Evolutionary conservation across 306 rosid species (phyloP).

Genomic region (Prunus salicina): DNA sequence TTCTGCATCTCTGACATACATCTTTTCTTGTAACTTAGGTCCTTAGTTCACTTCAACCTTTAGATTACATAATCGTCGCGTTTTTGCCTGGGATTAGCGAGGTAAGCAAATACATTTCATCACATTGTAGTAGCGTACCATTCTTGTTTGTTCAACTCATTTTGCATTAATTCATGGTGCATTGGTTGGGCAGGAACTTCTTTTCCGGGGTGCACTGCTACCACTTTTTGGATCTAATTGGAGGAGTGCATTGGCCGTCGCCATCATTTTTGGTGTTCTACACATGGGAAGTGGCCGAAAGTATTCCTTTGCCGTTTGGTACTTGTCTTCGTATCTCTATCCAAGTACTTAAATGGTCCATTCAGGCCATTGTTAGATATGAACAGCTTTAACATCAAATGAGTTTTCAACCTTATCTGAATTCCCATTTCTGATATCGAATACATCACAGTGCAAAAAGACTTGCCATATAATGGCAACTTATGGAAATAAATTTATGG

Average conservation of each 20-base stretch:
- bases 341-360: neutral
- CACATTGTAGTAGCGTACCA: neutral
- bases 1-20: slow-evolving; percentile 22
- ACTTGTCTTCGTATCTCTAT: slow-evolving; percentile 13
- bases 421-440: neutral
- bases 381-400: neutral
- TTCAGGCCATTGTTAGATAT: neutral
- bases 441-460: neutral
- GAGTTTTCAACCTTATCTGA: neutral
- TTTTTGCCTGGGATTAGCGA: slow-evolving; percentile 80
- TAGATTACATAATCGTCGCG: slow-evolving; percentile 71
- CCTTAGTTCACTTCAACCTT: slow-evolving; percentile 74
- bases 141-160: slow-evolving; percentile 10
- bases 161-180: neutral
- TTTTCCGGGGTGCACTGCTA: slow-evolving; percentile 82
- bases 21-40: slow-evolving; percentile 52
- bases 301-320: slow-evolving; percentile 86
- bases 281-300: slow-evolving; percentile 82
- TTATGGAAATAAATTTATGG: neutral
- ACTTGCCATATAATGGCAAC: neutral
- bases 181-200: slow-evolving; percentile 59
- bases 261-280: slow-evolving; percentile 73
- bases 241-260: slow-evolving; percentile 59
- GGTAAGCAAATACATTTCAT: slow-evolving; percentile 39
- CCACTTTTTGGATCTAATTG: slow-evolving; percentile 83